Base-by-base conservation (phyloP, 345 rosid species). In the Heritiera fomes region DNA sequence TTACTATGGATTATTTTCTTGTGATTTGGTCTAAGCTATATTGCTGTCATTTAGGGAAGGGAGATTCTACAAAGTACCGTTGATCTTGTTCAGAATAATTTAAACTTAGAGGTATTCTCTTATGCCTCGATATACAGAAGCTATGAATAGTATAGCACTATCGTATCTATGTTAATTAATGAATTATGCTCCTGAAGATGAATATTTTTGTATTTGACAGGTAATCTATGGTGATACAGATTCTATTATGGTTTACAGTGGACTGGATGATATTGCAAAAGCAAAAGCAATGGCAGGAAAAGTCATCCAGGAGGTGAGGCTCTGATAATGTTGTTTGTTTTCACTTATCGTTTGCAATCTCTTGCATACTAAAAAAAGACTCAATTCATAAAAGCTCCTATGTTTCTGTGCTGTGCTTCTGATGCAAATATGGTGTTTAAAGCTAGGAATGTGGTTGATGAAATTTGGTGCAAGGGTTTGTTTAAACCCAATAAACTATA, bases 141-240 rank as follows among this genome's bases (percentile, higher is more conserved):
- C 62, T 80, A 66, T 64, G 70, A 67, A 69, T 78, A 41, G 30
- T 76, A 53, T 68, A 69, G 43, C 63, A 15, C 23, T 65, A 20
- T 64, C 56, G 52, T 82, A 43, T 83, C 78, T 47, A 40, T 80
- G 76, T 70, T 73, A 77, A 66, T 65, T 72, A 65, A 47, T 81
- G 58, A 77, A 60, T 71, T 63, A 49, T n/a, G 45, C 63, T 74
- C 23, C 67, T 73, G 81, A 80, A 60, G 77, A 53, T 71, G 77
- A 63, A 49, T 83, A 76, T 47, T 84, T 71, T 82, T 86, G 53
- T 69, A 65, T 79, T 47, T 85, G 78, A 64, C 92, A 96, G 98
- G 99, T 96, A 20, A 90, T 96, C 53, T 94, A 96, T 76, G 99
- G 99, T 76, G 99, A 96, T 81, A 96, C 99, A 15, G 99, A 96